Base-by-base conservation (phyloP, 1,284 basidiomycete genomes). In the Apiotrichum gracile region DNA sequence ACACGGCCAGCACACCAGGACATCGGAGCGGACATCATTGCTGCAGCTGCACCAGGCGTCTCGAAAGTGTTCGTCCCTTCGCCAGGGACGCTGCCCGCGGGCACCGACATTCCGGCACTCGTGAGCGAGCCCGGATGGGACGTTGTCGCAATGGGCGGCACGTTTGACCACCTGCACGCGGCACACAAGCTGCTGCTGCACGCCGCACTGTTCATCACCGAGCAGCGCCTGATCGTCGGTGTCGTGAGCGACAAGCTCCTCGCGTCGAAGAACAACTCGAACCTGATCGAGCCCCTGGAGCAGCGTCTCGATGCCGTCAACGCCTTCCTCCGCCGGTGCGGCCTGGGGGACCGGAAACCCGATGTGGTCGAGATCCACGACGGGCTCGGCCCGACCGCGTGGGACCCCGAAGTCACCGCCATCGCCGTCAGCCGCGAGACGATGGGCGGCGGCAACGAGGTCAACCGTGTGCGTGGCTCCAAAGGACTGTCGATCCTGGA, bases 181-280 rank as follows among this genome's bases (percentile, higher is more conserved):
- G 94, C 94, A 0, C 94, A 99, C 79, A 97, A 97, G 77, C 93
- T 98, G 55, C 81, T 99, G 34, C 81, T 99, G 6, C 89, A 89
- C 63, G 91, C 96, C 83, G 86, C 84, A 9, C 84, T 87, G 2
- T 91, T 88, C 79, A 83, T 97, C 54, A 80, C 91, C 1, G 74
- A 77, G 43, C 74, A 81, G 60, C 91, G 89, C 70, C 76, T 98
- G 65, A 89, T 98, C 59, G 84, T 96, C 51, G 96, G 96, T 5
- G 79, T 98, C 69, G 87, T 70, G 59, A 86, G 85, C 66, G 87
- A 91, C 64, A 72, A 74, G 2, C 79, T 97, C 16, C 81, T 98
- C 10, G 73, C 74, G 48, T 84, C 83, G 51, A 97, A 97, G 73
- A 78, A 80, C 9, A 80, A 90, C 70, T 81, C 80, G 26, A 77